phyloP scores from a whole-genome alignment of 345 rosid genomes.

The Leavenworthia alabamica region DNA sequence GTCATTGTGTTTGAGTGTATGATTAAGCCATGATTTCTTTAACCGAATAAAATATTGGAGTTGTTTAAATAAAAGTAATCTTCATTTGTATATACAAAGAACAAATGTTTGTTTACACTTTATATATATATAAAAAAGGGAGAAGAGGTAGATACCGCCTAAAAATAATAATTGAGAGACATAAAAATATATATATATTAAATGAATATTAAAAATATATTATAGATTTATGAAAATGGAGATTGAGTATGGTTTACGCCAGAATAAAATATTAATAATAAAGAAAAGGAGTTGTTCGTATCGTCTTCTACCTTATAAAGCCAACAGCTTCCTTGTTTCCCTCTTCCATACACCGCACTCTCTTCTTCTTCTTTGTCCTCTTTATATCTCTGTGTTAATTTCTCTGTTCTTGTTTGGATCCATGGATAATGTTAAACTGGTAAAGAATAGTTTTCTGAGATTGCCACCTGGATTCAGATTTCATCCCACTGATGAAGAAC shows the following conservation, averaged over 20 bases:
- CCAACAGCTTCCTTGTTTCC: conserved; percentile 32
- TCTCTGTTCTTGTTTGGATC: neutral
- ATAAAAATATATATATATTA: conserved; percentile 10
- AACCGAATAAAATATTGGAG: neutral
- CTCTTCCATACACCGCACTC: conserved; percentile 29
- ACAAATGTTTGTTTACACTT: conserved; percentile 12
- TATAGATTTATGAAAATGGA: conserved; percentile 27
- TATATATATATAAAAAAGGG: neutral
- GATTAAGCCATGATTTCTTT: conserved; percentile 10
- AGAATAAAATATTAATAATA: neutral
- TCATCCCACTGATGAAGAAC: conserved; percentile 95
- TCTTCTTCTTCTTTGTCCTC: conserved; percentile 5
- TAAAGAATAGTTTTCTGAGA: conserved; percentile 66
- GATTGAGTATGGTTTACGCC: conserved; percentile 39
- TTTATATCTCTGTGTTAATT: neutral
- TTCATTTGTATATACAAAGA: conserved; percentile 1
- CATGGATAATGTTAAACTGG: conserved; percentile 65
- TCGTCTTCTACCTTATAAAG: conserved; percentile 32
- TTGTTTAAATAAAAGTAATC: neutral
- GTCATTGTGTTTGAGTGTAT: conserved; percentile 14
- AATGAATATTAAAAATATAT: conserved; percentile 7
- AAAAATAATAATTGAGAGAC: conserved; percentile 19
- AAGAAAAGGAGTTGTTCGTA: conserved; percentile 28
- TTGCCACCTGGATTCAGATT: conserved; percentile 94
- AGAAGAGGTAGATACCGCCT: conserved; percentile 31